Percentiles rank a stretch among this genome's conserved stretches.
Conservation (phyloP, 1,139 yeast genomes). For the Meyerozyma sp. region DNA sequence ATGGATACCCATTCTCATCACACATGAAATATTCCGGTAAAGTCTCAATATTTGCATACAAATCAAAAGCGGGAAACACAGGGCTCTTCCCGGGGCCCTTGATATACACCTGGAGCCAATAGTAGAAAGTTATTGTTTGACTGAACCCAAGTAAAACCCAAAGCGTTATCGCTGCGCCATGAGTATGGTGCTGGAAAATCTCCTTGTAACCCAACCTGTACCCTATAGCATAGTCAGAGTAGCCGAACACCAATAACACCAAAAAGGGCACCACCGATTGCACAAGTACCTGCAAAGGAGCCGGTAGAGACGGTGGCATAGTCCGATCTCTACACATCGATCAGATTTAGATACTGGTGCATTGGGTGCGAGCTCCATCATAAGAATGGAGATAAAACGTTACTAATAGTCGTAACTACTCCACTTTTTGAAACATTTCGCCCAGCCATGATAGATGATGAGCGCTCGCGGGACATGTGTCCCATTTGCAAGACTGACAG, state of each 20-base stretch:
- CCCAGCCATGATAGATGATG: constrained; percentile 19
- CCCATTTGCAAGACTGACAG: constrained; percentile 96
- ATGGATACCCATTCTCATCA: constrained; percentile 12
- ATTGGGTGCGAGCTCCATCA: not conserved
- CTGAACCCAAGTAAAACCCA: constrained; percentile 20
- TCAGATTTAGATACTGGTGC: not conserved
- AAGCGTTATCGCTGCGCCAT: constrained; percentile 21
- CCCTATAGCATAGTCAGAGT: constrained; percentile 26
- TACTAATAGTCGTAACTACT: too few species aligned
- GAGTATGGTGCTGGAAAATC: constrained; percentile 25
- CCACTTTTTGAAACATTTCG: too few species aligned
- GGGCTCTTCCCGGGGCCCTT: constrained; percentile 31
- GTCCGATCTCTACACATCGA: not conserved
- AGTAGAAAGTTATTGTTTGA: constrained; percentile 20
- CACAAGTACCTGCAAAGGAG: not conserved
- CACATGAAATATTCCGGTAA: constrained; percentile 3
- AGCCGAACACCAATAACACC: constrained; percentile 20
- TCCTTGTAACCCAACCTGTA: constrained; percentile 35
- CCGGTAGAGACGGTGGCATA: not conserved
- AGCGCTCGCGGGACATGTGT: constrained; percentile 70
- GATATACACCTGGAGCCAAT: constrained; percentile 26
- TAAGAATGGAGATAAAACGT: too few species aligned
- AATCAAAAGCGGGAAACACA: constrained; percentile 4
- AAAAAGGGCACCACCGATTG: constrained; percentile 4
- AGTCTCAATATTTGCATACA: constrained; percentile 3